These are phyloP conservation scores for Coemansia sp. DNA, from an alignment of 192 early-diverging fungal genomes.

Conservation along the genomic window DNA sequence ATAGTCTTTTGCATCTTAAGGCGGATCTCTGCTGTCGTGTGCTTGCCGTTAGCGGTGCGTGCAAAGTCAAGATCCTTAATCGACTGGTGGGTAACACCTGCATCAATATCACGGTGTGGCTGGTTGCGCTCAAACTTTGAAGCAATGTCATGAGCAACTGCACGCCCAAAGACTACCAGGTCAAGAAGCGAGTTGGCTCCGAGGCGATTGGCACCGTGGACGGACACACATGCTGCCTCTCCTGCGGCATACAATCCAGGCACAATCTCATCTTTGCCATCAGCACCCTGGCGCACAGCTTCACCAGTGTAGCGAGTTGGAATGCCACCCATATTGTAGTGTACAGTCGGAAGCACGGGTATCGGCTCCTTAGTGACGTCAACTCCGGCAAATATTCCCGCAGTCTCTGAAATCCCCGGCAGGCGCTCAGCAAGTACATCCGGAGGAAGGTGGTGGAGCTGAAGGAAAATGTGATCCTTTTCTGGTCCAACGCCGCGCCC, in stretches of 20 bases:
- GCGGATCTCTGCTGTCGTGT: constrained; percentile 80
- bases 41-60: constrained; percentile 77
- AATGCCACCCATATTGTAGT: constrained; percentile 99
- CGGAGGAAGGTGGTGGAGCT: constrained; percentile 91
- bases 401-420: constrained; percentile 98
- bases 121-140: constrained; percentile 86
- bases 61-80: constrained; percentile 95
- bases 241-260: constrained; percentile 98
- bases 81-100: constrained; percentile 81
- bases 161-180: constrained; percentile 98
- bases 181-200: constrained; percentile 98
- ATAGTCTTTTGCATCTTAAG: constrained; percentile 97
- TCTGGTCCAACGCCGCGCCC: constrained; percentile 96
- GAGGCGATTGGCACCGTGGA: constrained; percentile 97
- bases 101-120: constrained; percentile 77
- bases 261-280: constrained; percentile 89
- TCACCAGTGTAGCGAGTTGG: constrained; percentile 97
- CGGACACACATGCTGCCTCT: constrained; percentile 96
- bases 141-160: constrained; percentile 90
- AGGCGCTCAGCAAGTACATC: constrained; percentile 89
- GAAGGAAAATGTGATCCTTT: constrained; percentile 94
- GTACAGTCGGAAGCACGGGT: constrained; percentile 97
- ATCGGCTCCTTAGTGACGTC: constrained; percentile 99
- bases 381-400: constrained; percentile 96
- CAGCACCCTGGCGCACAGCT: constrained; percentile 72